Percentiles rank a stretch among this genome's conserved stretches.
Evolutionary conservation across 768 basidiomycete species (phyloP).

Genomic region (Lyophyllum semitale): DNA sequence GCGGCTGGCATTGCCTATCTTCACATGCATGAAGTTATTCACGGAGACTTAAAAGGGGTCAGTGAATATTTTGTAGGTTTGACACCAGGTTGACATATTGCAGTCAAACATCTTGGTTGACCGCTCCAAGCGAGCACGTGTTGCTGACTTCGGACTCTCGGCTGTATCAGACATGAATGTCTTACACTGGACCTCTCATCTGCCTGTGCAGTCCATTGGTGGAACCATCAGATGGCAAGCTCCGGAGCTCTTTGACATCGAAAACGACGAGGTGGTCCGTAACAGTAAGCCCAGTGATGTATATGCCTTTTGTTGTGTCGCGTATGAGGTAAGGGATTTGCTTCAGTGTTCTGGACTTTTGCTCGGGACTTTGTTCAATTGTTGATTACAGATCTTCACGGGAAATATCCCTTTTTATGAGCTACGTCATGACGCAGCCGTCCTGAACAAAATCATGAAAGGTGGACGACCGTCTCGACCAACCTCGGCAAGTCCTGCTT

Average conservation of each 20-base stretch:
- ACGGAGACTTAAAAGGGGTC: conserved; percentile 50
- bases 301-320: conserved; percentile 1
- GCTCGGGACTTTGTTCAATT: background rate
- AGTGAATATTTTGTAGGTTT: background rate
- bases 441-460: conserved; percentile 16
- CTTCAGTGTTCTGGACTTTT: background rate
- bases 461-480: conserved; percentile 19
- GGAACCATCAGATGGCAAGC: conserved; percentile 23
- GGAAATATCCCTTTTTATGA: conserved; percentile 24
- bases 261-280: conserved; percentile 7
- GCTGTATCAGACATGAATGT: conserved; percentile 16
- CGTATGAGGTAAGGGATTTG: background rate
- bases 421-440: conserved; percentile 15
- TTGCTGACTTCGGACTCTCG: conserved; percentile 16
- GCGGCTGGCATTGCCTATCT: conserved; percentile 33
- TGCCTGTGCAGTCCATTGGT: conserved; percentile 10
- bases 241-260: conserved; percentile 20
- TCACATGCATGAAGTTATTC: conserved; percentile 37
- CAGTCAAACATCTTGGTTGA: conserved; percentile 28
- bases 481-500: background rate
- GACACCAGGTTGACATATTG: background rate
- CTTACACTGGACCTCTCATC: conserved; percentile 15
- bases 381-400: conserved; percentile 15
- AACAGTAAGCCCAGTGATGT: conserved; percentile 7
- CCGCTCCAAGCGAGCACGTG: conserved; percentile 13